Conservation (phyloP, 169 alveolate species). For the Theileria annulata region DNA sequence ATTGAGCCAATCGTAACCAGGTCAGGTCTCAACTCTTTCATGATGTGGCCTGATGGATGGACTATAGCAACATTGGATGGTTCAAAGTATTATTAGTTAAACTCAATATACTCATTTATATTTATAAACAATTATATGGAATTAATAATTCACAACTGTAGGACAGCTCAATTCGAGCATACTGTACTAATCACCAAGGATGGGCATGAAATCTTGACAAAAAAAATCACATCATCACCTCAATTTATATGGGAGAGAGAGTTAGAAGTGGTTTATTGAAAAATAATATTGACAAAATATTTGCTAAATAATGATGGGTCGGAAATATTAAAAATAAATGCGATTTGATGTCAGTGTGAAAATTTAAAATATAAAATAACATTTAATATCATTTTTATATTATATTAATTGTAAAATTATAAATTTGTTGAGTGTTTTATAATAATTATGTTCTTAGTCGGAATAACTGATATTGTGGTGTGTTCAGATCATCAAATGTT, state of each 20-base stretch:
- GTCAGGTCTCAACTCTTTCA: constrained; percentile 36
- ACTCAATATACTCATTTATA: not conserved
- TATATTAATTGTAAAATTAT: no score
- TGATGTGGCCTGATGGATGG: constrained; percentile 84
- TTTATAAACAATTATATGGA: not conserved
- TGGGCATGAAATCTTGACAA: constrained; percentile 69
- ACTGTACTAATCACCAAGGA: constrained; percentile 64
- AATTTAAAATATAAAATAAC: no score
- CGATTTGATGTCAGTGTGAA: no score
- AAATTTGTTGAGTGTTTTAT: no score
- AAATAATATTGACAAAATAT: no score
- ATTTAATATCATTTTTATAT: no score
- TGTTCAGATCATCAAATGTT: no score
- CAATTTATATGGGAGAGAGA: constrained; percentile 35
- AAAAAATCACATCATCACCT: constrained; percentile 57
- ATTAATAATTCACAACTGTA: not conserved
- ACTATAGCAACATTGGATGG: constrained; percentile 77
- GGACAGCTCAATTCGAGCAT: constrained; percentile 76
- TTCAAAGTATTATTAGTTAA: constrained; percentile 22
- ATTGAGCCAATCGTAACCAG: constrained; percentile 77
- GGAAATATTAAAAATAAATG: no score
- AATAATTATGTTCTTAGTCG: no score
- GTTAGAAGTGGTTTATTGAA: constrained; percentile 3
- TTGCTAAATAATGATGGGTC: no score
- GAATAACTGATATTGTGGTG: no score